Conservation (phyloP, 345 rosid genomes). For the Aethionema arabicum region DNA sequence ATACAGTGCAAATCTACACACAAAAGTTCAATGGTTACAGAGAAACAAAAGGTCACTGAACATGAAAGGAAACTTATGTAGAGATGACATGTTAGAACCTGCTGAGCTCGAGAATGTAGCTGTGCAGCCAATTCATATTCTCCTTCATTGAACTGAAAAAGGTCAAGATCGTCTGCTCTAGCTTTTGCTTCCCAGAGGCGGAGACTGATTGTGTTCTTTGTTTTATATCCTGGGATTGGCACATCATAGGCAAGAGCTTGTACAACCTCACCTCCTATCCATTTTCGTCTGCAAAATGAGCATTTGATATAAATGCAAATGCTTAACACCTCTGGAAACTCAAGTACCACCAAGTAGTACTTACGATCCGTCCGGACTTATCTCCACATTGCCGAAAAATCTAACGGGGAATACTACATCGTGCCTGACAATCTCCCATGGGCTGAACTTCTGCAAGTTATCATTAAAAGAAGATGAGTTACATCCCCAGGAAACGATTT, state of each 20-base stretch:
- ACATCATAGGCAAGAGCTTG: slow-evolving; percentile 96
- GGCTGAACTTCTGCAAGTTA: slow-evolving; percentile 85
- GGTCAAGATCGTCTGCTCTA: slow-evolving; percentile 66
- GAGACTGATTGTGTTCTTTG: slow-evolving; percentile 93
- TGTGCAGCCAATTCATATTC: slow-evolving; percentile 88
- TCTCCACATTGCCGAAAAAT: slow-evolving; percentile 75
- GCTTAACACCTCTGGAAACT: slow-evolving; percentile 13
- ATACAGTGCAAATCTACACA: slow-evolving; percentile 86
- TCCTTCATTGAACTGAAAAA: slow-evolving; percentile 92
- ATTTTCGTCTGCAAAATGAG: slow-evolving; percentile 59
- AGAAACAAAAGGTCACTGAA: slow-evolving; percentile 1
- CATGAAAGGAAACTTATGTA: slow-evolving; percentile 7
- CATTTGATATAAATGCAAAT: slow-evolving; percentile 19
- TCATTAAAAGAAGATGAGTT: slow-evolving; percentile 31
- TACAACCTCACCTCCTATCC: slow-evolving; percentile 84
- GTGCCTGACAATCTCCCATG: slow-evolving; percentile 98
- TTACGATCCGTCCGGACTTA: slow-evolving; percentile 84
- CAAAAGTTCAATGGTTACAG: slow-evolving; percentile 12
- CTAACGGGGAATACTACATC: slow-evolving; percentile 83
- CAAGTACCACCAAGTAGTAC: slow-evolving; percentile 35
- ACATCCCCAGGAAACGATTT: slow-evolving; percentile 23
- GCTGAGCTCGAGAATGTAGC: slow-evolving; percentile 79
- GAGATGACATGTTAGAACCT: slow-evolving; percentile 42
- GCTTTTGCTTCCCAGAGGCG: slow-evolving; percentile 99
- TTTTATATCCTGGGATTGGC: slow-evolving; percentile 92